Base-by-base conservation (phyloP, 306 rosid genomes). In the Ziziphus jujuba region DNA sequence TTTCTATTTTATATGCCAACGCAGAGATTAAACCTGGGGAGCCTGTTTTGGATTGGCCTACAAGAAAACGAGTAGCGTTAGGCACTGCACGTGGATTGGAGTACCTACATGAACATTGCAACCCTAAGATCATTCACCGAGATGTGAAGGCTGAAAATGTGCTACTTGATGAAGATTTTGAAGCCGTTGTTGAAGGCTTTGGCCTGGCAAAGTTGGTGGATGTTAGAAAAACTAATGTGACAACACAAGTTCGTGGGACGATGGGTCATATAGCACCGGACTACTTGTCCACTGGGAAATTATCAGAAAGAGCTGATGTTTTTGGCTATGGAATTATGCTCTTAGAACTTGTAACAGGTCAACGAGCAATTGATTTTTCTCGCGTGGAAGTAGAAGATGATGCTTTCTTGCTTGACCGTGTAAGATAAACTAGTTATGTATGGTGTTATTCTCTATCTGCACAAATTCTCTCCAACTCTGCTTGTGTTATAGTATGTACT, bases 201-300 rank as follows among this genome's bases (percentile, higher is more conserved):
- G 99, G 99, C 74, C 65, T 95, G 77, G 99, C 99, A n/a, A 95
- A 95, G 87, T 78, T 95, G 76, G 99, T 95, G 49, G 99, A 95
- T 82, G 90, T 91, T 79, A 84, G 97, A 60, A 88, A 84, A 79
- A 88, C 99, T 60, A 87, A 84, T 12, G 99, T 95, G 74, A 95
- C 99, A 62, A 95, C 99, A 72, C 96, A 95, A 85, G 91, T 95
- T 82, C 96, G 99, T 34, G 99, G 99, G 65, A 95, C 99, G 60
- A 90, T 95, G 99, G 99, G 99, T 66, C 99, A 95, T 85, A 95
- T 95, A 79, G 99, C 99, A 71, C 99, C 99, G 21, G 99, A 95
- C 64, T 95, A 95, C 79, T 68, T 95, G 87, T 90, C 99, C 53
- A 95, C 99, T 1, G 99, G 99, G 73, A 95, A 91, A 73, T 88